Evolutionary conservation across 163 green algal genomes (phyloP), one percentile per base, ranked within the genome.

Genomic region (Scenedesmus sp.): DNA sequence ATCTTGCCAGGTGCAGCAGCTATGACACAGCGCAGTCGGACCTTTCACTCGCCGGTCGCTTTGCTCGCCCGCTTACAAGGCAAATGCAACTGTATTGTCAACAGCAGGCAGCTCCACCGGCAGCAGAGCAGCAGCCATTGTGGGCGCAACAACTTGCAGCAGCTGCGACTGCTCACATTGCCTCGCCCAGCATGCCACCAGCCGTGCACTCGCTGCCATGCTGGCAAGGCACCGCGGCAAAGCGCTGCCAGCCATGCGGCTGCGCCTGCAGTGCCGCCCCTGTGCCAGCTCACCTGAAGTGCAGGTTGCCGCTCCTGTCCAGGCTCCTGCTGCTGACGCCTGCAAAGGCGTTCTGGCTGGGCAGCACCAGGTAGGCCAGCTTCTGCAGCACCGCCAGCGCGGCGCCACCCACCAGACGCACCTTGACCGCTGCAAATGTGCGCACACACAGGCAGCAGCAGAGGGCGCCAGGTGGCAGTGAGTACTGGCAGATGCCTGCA

Each of bases 341-440:
- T 0, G 18, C 81, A 74, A 93, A 93, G 0, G 76, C 90, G 56
- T 84, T 93, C 85, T 93, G 90, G 60, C 84, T 84, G 76, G 90
- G 90, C 79, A 93, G 90, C 76, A 91, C 84, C 52, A 93, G 59
- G 85, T 91, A 91, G 2, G 64, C 57, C 18, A 93, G 74, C 85
- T 93, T 93, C 85, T 93, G 67, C 60, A 93, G 85, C 60, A 91
- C 23, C 9, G 91, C 85, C 34, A 88, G 76, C 20, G 85, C 85
- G 8, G 56, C 85, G 18, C 34, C 46, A 9, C 60, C 73, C 8
- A 6, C 13, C 54, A 93, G 84, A 4, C 52, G 15, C 16, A 93
- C 90, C 62, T 93, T 86, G 34, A 93, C 90, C 7, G 64, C 88
- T 92, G 76, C 74, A 81, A 23, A 52, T 13, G 54, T 59, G 83